phyloP scores from a whole-genome alignment of 805 yeast species.

The Metschnikowia similis region DNA sequence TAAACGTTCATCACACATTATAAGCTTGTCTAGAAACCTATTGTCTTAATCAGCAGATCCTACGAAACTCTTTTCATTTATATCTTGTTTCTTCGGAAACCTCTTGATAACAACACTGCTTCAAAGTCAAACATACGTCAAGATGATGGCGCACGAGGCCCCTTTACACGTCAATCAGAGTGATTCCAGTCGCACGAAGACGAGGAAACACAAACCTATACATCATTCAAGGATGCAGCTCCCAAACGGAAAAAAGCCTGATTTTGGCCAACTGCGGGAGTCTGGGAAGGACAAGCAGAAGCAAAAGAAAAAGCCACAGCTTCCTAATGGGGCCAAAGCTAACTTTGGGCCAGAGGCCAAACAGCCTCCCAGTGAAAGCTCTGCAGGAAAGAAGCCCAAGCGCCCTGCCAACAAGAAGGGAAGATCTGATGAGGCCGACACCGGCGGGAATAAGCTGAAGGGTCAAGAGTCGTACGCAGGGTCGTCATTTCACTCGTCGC shows the following conservation, averaged over 20 bases:
- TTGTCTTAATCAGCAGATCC: not conserved
- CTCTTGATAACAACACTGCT: not conserved
- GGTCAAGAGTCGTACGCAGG: constrained; percentile 45
- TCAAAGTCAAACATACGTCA: constrained; percentile 3
- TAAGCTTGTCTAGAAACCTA: not conserved
- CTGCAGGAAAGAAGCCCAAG: constrained; percentile 7
- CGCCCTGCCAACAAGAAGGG: constrained; percentile 5
- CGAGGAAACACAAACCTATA: constrained; percentile 14
- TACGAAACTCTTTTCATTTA: not conserved
- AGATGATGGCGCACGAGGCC: constrained; percentile 28
- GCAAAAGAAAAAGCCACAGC: constrained; percentile 9
- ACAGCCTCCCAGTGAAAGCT: not conserved
- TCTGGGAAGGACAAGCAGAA: constrained; percentile 6
- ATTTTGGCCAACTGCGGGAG: constrained; percentile 17
- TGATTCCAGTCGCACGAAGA: constrained; percentile 11
- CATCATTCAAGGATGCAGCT: constrained; percentile 17
- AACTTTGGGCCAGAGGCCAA: constrained; percentile 15
- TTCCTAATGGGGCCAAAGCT: constrained; percentile 27
- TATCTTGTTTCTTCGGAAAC: not conserved
- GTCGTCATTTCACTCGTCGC: constrained; percentile 53
- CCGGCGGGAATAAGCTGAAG: not conserved
- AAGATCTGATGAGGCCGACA: not conserved
- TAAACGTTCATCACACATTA: not conserved
- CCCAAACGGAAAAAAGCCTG: constrained; percentile 31
- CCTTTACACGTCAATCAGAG: constrained; percentile 24